These are phyloP conservation scores for Graphilbum ipis-grandicollis DNA, from an alignment of 2,329 filamentous ascomycete species.

Conservation along the genomic window DNA sequence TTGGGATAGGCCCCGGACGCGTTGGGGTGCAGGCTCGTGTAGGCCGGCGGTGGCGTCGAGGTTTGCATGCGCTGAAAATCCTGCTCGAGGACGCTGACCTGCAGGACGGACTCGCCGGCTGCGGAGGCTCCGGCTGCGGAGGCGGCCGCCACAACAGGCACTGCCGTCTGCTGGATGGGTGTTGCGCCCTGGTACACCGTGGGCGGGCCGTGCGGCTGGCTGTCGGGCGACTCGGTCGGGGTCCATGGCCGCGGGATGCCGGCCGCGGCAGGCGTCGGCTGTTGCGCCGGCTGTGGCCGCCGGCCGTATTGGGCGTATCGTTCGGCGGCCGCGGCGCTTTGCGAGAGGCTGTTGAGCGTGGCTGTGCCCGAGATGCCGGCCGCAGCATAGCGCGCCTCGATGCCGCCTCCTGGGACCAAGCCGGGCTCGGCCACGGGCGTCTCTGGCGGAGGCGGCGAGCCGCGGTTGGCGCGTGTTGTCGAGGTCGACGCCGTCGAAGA, in stretches of 20 bases:
- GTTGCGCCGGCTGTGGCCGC: neutral
- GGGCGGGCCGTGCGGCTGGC: slow-evolving; percentile 74
- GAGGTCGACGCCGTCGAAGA: slow-evolving; percentile 81
- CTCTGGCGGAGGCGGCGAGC: slow-evolving; percentile 87
- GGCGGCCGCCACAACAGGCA: too few species aligned
- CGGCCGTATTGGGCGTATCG: slow-evolving; percentile 61
- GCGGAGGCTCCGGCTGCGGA: too few species aligned
- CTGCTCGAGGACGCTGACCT: slow-evolving; percentile 61
- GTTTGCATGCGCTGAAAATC: slow-evolving; percentile 72
- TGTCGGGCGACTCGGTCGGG: slow-evolving; percentile 76
- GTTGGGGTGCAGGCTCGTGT: slow-evolving; percentile 55
- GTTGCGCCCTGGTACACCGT: slow-evolving; percentile 80
- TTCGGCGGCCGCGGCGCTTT: slow-evolving; percentile 70
- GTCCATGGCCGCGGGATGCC: slow-evolving; percentile 63
- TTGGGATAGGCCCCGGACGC: slow-evolving; percentile 53
- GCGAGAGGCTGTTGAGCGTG: slow-evolving; percentile 55
- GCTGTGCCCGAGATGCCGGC: slow-evolving; percentile 77
- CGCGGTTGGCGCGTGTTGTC: slow-evolving; percentile 78
- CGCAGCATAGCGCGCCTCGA: slow-evolving; percentile 81
- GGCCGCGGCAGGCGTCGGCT: neutral
- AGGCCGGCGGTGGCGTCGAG: slow-evolving; percentile 84
- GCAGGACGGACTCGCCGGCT: slow-evolving; percentile 23
- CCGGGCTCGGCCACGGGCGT: slow-evolving; percentile 67
- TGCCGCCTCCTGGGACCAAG: slow-evolving; percentile 56
- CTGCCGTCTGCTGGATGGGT: slow-evolving; percentile 44